Evolutionary conservation across 306 rosid species (phyloP), one percentile per base, ranked within the genome.

Genomic region (Cucumis hystrix): DNA sequence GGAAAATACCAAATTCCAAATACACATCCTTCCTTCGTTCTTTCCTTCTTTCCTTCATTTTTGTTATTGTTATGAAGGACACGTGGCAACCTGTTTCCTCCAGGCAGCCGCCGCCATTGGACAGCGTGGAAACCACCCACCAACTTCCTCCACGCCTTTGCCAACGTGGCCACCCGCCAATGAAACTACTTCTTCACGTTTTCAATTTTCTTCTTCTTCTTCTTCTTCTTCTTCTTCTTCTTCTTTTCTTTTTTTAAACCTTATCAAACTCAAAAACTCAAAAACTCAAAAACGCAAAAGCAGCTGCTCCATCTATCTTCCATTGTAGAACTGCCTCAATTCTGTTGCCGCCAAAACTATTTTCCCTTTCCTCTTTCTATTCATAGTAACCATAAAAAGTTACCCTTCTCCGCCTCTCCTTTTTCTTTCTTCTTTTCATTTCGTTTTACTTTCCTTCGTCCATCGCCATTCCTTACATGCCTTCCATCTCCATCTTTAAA

Each of bases 161-260:
- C 77, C 71, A 20, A 79, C 70, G 77, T 70, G 82, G 78, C 78
- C 60, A 69, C 25, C 41, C 58, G 23, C 45, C 49, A 10, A 8
- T 4, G 23, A 67, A 67, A 23, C 21, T n/a, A 20, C 57, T 52
- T 52, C 57, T 40, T 40, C 74, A 67, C 54, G 54, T 67, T 66
- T 67, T 67, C 10, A 40, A n/a, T 10, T 10, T 37, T 6, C 57
- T 16, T 52, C n/a, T 17, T 16, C 57, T 47, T 45, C 15, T 47
- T 47, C 51, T 23, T 23, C 25, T 23, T 23, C 25, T 43, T 9
- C 2, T 43, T 43, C 9, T 43, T 45, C 14, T 47, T 47, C 51
- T 28, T 28, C 30, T 45, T 45, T 28, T 28, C 30, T 28, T 28
- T 28, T 40, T 40, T 40, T 40, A 40, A 40, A 45, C 12, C 35